Evolutionary conservation across 768 basidiomycete genomes (phyloP), one percentile per base, ranked within the genome.

Genomic region (Leccinum arenicola): DNA sequence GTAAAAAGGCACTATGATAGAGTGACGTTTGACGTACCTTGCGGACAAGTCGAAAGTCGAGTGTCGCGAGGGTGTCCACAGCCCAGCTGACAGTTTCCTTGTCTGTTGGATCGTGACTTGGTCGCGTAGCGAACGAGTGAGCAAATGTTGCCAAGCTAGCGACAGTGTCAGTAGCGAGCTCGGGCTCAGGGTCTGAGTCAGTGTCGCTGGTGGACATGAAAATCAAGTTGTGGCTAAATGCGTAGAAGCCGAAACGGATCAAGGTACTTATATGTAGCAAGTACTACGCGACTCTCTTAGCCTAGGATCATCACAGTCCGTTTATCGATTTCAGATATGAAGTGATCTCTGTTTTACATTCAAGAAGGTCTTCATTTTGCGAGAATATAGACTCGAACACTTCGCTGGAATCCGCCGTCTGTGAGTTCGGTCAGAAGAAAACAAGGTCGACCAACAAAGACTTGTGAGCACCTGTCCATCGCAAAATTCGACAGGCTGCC

Each of bases 301-400:
- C 10, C 43, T 11, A 43, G 9, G 31, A 45, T n/a, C 40, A 60
- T 73, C 75, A 85, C 63, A 86, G 68, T 56, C 83, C 84, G 40
- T 76, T 69, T 59, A 86, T 86, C 65, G 78, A 79, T 67, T 78
- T 82, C 55, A 89, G 73, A 71, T 85, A 87, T 4, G 77, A 72
- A 47, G 82, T 78, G 43, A 87, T 75, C 66, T 83, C 78, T 56
- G 81, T 81, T 67, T 79, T 80, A 70, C 82, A 84, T 63, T 80
- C 75, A 61, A 90, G 71, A 52, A 70, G 64, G 21, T 80, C 78
- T 27, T 77, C 75, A 58, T 69, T 84, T 57, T 75, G 79, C 23
- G 89, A 89, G 70, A 90, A 85, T 31, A 93, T 62, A 4, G 82
- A 73, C 62, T 88, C 84, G 58, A 89, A 84, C 7, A 78, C 77